phyloP scores from a whole-genome alignment of 805 yeast genomes.

The Barnettozyma siamensis region DNA sequence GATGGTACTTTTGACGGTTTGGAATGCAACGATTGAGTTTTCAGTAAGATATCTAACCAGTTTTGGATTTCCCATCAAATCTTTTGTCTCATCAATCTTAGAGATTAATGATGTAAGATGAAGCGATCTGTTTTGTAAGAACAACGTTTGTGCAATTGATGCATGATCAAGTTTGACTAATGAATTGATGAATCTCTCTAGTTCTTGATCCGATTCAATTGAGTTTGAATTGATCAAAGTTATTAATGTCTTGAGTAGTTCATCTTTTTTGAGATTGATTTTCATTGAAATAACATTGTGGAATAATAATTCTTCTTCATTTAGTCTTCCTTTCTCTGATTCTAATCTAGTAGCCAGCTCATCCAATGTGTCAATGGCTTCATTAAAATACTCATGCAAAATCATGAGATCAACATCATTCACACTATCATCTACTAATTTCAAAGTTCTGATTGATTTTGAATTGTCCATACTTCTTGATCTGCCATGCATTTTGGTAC shows the following conservation, averaged over 20 bases:
- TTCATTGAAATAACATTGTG: conserved; percentile 31
- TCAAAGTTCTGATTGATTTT: conserved; percentile 40
- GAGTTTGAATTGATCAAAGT: conserved; percentile 25
- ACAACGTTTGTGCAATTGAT: conserved; percentile 43
- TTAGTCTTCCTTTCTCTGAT: conserved; percentile 12
- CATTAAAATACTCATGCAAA: conserved; percentile 51
- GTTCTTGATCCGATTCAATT: conserved; percentile 21
- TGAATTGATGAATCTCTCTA: conserved; percentile 24
- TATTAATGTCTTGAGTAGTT: conserved; percentile 29
- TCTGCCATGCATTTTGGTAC: conserved; percentile 57
- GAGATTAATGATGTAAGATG: conserved; percentile 43
- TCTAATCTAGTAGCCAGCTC: conserved; percentile 29
- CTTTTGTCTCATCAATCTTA: conserved; percentile 36
- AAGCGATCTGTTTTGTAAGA: conserved; percentile 42
- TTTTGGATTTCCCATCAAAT: conserved; percentile 44
- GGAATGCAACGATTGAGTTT: conserved; percentile 57
- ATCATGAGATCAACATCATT: conserved; percentile 67
- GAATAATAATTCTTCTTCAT: conserved; percentile 26
- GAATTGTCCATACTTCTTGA: conserved; percentile 45
- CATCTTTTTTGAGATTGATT: conserved; percentile 27
- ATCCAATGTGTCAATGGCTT: conserved; percentile 32
- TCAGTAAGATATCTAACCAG: conserved; percentile 50
- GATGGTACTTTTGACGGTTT: conserved; percentile 53
- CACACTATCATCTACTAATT: conserved; percentile 51
- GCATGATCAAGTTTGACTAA: conserved; percentile 37